These are phyloP conservation scores for Ceratobasidium sp. DNA, from an alignment of 1,284 basidiomycete genomes.

Conservation along the genomic window DNA sequence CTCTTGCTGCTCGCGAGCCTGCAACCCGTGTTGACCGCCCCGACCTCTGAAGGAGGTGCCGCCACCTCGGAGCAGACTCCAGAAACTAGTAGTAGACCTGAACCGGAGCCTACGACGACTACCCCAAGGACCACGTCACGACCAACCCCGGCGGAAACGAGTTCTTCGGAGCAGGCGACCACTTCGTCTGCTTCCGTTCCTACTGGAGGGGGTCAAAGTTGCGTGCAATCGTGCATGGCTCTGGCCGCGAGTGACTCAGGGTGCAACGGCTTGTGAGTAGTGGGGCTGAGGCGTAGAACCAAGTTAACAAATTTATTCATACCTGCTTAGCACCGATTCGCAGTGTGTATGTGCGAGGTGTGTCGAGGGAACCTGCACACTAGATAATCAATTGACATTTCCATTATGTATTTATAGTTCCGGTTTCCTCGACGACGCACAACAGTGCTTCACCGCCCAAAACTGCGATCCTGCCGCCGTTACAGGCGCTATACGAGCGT, in stretches of 20 bases:
- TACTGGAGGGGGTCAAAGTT: constrained; percentile 23
- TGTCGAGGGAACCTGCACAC: not conserved
- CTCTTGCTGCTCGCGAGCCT: not conserved
- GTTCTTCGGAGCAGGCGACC: not conserved
- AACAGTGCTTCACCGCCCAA: not conserved
- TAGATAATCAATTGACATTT: not conserved
- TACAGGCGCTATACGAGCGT: not conserved
- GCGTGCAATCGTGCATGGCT: constrained; percentile 16
- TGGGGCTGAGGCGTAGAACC: too few species aligned
- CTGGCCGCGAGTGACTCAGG: not conserved
- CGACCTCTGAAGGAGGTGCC: not conserved
- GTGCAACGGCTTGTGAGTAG: constrained; percentile 9
- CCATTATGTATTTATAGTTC: not conserved
- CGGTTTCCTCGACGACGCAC: not conserved
- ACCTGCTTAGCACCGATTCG: not conserved
- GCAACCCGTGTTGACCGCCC: not conserved
- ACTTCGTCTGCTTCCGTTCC: constrained; percentile 5
- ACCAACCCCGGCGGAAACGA: not conserved
- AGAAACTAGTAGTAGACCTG: not conserved
- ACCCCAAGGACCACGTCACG: not conserved
- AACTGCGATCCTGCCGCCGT: constrained; percentile 1
- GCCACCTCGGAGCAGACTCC: not conserved
- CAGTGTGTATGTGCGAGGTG: constrained; percentile 1
- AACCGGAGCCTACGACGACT: not conserved
- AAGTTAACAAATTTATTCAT: not conserved